Conservation (phyloP, 371 early-diverging fungal genomes). For the Neoconidiobolus thromboides region DNA sequence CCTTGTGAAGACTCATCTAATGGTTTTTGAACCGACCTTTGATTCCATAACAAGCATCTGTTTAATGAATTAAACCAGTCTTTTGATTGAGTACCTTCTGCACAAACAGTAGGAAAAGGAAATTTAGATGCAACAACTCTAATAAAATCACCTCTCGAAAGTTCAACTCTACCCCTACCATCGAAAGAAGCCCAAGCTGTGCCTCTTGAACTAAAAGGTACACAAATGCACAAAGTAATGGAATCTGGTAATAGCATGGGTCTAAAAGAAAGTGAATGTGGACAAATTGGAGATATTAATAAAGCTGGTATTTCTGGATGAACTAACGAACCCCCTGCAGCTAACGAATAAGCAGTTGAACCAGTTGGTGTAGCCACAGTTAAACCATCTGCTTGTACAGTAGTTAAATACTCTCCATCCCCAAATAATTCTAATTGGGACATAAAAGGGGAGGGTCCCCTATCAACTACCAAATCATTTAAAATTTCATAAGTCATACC, state of each 20-base stretch:
- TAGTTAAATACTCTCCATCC: conserved; percentile 62
- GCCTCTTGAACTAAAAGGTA: conserved; percentile 44
- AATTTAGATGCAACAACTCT: conserved; percentile 61
- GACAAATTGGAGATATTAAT: conserved; percentile 84
- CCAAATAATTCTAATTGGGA: conserved; percentile 74
- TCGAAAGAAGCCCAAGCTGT: conserved; percentile 76
- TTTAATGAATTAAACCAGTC: conserved; percentile 71
- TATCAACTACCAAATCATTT: conserved; percentile 67
- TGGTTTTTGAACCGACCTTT: conserved; percentile 50
- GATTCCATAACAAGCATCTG: conserved; percentile 67
- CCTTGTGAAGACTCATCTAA: not conserved
- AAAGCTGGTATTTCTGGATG: conserved; percentile 86
- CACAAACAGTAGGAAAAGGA: conserved; percentile 77
- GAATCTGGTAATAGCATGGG: conserved; percentile 84
- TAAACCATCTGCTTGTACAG: conserved; percentile 78
- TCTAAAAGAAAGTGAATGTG: conserved; percentile 82
- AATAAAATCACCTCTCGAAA: conserved; percentile 78
- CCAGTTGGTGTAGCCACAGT: conserved; percentile 87
- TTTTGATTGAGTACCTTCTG: conserved; percentile 39
- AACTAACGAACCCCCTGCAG: conserved; percentile 83
- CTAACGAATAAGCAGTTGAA: conserved; percentile 83
- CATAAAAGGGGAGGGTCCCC: conserved; percentile 79
- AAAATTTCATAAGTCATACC: conserved; percentile 35
- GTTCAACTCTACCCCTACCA: conserved; percentile 65
- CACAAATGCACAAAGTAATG: conserved; percentile 50